Conservation (phyloP, 2,329 filamentous ascomycete species). For the Aspergillus tubingensis region DNA sequence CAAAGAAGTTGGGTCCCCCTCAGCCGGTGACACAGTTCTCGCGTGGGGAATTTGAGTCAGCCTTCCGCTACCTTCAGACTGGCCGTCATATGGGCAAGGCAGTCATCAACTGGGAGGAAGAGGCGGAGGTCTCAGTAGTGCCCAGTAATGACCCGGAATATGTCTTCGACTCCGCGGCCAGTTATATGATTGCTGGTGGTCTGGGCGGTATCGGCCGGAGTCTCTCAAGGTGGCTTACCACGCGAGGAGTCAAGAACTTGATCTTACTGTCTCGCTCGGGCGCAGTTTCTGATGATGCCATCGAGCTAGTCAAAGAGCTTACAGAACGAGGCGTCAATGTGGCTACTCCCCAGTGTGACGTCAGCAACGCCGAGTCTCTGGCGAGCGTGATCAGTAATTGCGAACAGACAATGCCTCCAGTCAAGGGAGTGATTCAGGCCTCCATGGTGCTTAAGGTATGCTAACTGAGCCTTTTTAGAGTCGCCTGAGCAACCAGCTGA, state of each 20-base stretch:
- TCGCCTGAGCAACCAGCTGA: conserved; percentile 32
- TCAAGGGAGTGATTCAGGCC: conserved; percentile 27
- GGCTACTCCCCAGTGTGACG: not conserved
- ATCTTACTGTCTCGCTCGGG: conserved; percentile 25
- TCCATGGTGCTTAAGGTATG: conserved; percentile 26
- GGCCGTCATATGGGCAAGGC: not conserved
- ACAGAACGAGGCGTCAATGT: not conserved
- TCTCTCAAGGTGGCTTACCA: conserved; percentile 26
- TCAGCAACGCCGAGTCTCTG: conserved; percentile 9
- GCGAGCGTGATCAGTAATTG: conserved; percentile 2
- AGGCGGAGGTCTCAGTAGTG: not conserved
- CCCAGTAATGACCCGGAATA: not conserved
- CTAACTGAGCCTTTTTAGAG: not conserved
- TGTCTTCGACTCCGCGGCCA: conserved; percentile 15
- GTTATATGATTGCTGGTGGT: conserved; percentile 28
- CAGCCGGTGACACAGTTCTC: not conserved
- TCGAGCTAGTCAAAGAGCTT: not conserved
- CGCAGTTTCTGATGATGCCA: conserved; percentile 5
- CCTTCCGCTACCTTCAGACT: not conserved
- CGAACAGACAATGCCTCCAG: conserved; percentile 17
- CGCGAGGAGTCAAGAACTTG: conserved; percentile 19
- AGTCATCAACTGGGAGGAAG: not conserved
- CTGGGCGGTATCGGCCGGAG: conserved; percentile 26
- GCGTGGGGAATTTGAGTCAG: not conserved
- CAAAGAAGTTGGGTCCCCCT: not conserved